Conservation (phyloP, 1,284 basidiomycete species). For the Megacollybia platyphylla region DNA sequence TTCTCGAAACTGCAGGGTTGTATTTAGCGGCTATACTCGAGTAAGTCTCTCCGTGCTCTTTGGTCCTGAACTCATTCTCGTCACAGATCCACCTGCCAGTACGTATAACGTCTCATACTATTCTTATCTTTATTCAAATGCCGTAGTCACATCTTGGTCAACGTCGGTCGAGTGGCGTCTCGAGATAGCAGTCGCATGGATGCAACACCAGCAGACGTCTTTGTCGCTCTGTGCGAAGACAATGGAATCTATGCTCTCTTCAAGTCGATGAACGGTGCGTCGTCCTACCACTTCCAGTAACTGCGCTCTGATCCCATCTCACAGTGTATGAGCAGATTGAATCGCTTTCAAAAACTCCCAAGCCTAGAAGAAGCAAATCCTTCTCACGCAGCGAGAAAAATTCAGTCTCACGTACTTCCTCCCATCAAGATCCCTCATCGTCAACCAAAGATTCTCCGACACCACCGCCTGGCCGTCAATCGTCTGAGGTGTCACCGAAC, state of each 20-base stretch:
- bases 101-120: slow-evolving; percentile 19
- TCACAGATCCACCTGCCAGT: slow-evolving; percentile 74
- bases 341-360: slow-evolving; percentile 41
- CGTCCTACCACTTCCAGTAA: neutral
- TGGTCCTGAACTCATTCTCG: slow-evolving; percentile 11
- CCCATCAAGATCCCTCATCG: slow-evolving; percentile 20
- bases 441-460: slow-evolving; percentile 12
- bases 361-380: slow-evolving; percentile 57
- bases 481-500: slow-evolving; percentile 23
- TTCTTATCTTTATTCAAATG: slow-evolving; percentile 1
- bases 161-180: slow-evolving; percentile 71
- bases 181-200: slow-evolving; percentile 71
- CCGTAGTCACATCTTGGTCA: slow-evolving; percentile 67
- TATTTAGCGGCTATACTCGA: slow-evolving; percentile 90
- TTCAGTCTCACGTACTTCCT: slow-evolving; percentile 24
- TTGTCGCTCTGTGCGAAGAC: slow-evolving; percentile 80
- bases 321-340: slow-evolving; percentile 72
- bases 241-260: slow-evolving; percentile 74
- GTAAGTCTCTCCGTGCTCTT: slow-evolving; percentile 35
- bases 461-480: slow-evolving; percentile 20
- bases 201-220: slow-evolving; percentile 71
- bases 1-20: slow-evolving; percentile 74
- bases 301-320: slow-evolving; percentile 7
- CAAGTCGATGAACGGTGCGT: slow-evolving; percentile 73
- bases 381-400: slow-evolving; percentile 33